phyloP scores from a whole-genome alignment of 2,329 filamentous ascomycete genomes.

The Nigrograna mackinnonii region DNA sequence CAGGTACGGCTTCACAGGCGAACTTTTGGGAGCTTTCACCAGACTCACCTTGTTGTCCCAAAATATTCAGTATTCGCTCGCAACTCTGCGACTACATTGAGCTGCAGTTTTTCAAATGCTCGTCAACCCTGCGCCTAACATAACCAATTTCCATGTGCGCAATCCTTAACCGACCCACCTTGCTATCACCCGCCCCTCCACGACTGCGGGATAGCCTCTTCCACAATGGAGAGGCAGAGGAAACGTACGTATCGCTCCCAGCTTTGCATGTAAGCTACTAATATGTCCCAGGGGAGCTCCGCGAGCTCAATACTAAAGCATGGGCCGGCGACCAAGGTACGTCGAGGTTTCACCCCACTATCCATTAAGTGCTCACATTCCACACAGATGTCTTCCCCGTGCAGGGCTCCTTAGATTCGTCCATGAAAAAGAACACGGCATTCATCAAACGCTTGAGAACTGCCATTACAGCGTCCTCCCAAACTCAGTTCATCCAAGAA shows the following conservation, averaged over 20 bases:
- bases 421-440: conserved; percentile 96
- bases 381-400: conserved; percentile 74
- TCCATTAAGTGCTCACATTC: conserved; percentile 19
- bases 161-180: conserved; percentile 33
- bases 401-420: conserved; percentile 83
- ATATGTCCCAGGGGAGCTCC: conserved; percentile 73
- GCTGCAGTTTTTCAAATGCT: conserved; percentile 36
- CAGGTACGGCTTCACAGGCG: no score
- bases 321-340: conserved; percentile 89
- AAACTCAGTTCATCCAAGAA: conserved; percentile 84
- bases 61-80: no score
- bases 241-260: conserved; percentile 43
- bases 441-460: conserved; percentile 97
- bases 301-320: conserved; percentile 81
- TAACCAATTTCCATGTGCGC: conserved; percentile 39
- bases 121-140: conserved; percentile 34
- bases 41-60: no score
- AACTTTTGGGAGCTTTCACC: no score
- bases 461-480: conserved; percentile 77
- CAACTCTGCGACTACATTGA: conserved; percentile 20
- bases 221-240: conserved; percentile 53
- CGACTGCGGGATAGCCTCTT: conserved; percentile 28
- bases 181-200: conserved; percentile 38
- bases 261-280: conserved; percentile 14
- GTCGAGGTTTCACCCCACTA: conserved; percentile 15